Evolutionary conservation across 805 yeast species (phyloP).

Genomic region (Candida sithepensis): DNA sequence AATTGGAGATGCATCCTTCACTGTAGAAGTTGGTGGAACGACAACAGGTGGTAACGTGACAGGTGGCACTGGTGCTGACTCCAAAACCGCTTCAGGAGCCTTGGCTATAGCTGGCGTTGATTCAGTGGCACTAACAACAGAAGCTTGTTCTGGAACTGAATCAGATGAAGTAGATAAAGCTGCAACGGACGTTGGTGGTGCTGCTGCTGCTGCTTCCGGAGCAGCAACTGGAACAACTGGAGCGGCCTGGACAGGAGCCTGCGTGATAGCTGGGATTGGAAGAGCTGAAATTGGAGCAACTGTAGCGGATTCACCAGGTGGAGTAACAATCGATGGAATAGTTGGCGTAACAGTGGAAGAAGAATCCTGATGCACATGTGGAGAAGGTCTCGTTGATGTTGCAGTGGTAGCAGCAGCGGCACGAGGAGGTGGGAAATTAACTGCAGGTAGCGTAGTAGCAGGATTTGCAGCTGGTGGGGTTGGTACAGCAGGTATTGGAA

Average conservation of each 20-base stretch:
- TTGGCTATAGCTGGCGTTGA: too few species aligned
- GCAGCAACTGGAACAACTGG: slow-evolving; percentile 7
- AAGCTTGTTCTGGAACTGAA: too few species aligned
- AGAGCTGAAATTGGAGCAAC: slow-evolving; percentile 1
- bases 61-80: too few species aligned
- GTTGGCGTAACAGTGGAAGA: slow-evolving; percentile 1
- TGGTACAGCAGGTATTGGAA: slow-evolving; percentile 9
- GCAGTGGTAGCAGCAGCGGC: too few species aligned
- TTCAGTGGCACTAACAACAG: too few species aligned
- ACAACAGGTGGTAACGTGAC: too few species aligned
- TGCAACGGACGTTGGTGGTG: slow-evolving; percentile 8
- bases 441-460: not conserved
- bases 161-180: too few species aligned
- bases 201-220: not conserved
- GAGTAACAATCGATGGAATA: slow-evolving; percentile 9
- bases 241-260: slow-evolving; percentile 6
- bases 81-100: not conserved
- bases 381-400: slow-evolving; percentile 5
- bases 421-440: not conserved
- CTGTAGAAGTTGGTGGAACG: too few species aligned
- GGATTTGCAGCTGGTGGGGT: slow-evolving; percentile 1
- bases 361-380: too few species aligned
- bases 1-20: too few species aligned
- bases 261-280: slow-evolving; percentile 1
- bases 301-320: slow-evolving; percentile 4